A percentile compares a stretch with the other conserved stretches of the same genome.
phyloP scores from a whole-genome alignment of 2,329 filamentous ascomycete species.

The Zasmidium cellare region DNA sequence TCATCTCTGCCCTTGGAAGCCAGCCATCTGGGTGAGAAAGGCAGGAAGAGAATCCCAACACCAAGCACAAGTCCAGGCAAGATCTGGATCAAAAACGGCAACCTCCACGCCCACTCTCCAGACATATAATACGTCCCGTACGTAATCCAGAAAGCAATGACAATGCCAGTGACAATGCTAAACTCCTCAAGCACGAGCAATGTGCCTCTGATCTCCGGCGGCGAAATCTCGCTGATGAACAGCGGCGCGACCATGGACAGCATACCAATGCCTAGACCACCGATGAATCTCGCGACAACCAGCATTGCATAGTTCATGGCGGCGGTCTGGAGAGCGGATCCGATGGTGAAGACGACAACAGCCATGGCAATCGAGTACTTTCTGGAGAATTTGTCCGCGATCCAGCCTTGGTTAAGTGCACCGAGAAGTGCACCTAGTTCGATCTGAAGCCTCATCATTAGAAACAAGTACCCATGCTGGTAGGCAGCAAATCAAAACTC shows the following conservation, averaged over 20 bases:
- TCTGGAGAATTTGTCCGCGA: constrained; percentile 45
- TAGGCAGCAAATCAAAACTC: too few relatives aligned
- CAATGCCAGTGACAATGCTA: constrained; percentile 49
- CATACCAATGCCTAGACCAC: constrained; percentile 35
- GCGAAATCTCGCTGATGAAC: constrained; percentile 85
- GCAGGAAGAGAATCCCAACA: constrained; percentile 34
- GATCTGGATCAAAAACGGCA: constrained; percentile 52
- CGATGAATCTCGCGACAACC: constrained; percentile 33
- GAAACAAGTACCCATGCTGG: too few relatives aligned
- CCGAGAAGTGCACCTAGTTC: constrained; percentile 43
- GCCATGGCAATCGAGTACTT: constrained; percentile 45
- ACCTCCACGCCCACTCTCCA: constrained; percentile 49
- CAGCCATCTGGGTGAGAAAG: constrained; percentile 38
- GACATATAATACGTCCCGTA: constrained; percentile 54
- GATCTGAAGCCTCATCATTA: constrained; percentile 27
- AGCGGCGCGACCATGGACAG: constrained; percentile 39
- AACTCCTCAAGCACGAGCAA: constrained; percentile 52
- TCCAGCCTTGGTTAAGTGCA: constrained; percentile 33
- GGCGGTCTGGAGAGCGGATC: constrained; percentile 43
- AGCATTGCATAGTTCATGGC: constrained; percentile 33
- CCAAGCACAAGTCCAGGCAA: constrained; percentile 34
- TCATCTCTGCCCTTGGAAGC: constrained; percentile 31
- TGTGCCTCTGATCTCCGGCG: constrained; percentile 48
- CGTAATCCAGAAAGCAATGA: constrained; percentile 56
- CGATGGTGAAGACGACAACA: constrained; percentile 45